A percentile compares a stretch with the other conserved stretches of the same genome.
Evolutionary conservation across 331 rosid species (phyloP).

Genomic region (Telfairia occidentalis): DNA sequence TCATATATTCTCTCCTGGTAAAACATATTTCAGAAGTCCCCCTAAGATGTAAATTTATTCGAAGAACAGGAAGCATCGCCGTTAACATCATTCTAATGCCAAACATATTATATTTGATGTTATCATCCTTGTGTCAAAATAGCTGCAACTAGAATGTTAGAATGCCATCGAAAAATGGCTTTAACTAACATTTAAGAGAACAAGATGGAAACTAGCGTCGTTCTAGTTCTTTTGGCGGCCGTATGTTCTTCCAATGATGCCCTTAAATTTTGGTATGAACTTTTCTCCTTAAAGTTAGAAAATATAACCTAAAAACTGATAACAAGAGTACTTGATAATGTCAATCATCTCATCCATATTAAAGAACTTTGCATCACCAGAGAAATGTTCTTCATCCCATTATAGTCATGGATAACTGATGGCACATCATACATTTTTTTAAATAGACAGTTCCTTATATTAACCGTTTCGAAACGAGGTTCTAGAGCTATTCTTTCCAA

Average conservation of each 20-base stretch:
- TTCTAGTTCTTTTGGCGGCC: background rate
- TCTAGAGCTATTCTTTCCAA: background rate
- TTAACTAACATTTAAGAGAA: background rate
- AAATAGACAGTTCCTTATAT: background rate
- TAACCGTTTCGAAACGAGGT: background rate
- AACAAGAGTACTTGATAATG: background rate
- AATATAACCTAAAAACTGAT: background rate
- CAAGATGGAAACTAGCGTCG: background rate
- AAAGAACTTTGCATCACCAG: background rate
- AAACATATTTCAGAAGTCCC: background rate
- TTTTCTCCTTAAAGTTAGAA: background rate
- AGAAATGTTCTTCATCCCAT: background rate
- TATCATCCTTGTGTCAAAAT: background rate
- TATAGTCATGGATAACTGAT: background rate
- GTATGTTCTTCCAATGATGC: background rate
- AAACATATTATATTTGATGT: background rate
- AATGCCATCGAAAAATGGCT: background rate
- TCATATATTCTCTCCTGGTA: background rate
- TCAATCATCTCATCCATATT: background rate
- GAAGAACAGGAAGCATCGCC: background rate
- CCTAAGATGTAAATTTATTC: background rate
- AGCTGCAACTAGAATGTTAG: background rate
- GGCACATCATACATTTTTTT: background rate
- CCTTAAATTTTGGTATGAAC: background rate
- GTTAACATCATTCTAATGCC: background rate